Percentiles rank a stretch among this genome's conserved stretches.
Evolutionary conservation across 805 yeast genomes (phyloP).

Genomic region (Pichia exigua): DNA sequence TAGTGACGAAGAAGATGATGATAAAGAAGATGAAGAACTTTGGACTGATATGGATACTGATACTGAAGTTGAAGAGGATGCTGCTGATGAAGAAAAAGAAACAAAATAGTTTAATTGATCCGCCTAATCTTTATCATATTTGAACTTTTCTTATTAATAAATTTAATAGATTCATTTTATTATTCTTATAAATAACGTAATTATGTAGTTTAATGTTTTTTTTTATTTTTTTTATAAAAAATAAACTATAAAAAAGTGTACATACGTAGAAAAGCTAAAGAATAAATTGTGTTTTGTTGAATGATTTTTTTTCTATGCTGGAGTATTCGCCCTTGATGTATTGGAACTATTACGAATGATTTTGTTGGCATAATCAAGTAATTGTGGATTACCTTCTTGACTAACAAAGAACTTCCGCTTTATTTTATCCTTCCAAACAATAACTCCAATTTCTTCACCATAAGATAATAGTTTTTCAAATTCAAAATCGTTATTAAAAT

Average conservation of each 20-base stretch:
- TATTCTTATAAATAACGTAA: neutral
- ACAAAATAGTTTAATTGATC: neutral
- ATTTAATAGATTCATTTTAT: neutral
- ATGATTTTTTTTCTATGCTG: neutral
- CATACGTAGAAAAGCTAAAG: neutral
- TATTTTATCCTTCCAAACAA: conserved; percentile 74
- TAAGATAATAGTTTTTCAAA: conserved; percentile 64
- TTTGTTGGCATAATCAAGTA: conserved; percentile 85
- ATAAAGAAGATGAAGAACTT: conserved; percentile 21
- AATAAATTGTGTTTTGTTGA: neutral
- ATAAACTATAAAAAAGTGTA: neutral
- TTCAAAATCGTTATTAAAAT: conserved; percentile 71
- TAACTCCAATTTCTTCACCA: conserved; percentile 86
- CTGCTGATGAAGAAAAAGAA: conserved; percentile 2
- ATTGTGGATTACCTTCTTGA: conserved; percentile 76
- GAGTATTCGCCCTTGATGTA: conserved; percentile 9
- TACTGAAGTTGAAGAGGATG: conserved; percentile 48
- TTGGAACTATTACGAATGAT: conserved; percentile 27
- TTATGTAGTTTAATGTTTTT: neutral
- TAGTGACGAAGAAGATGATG: conserved; percentile 19
- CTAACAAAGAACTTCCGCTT: conserved; percentile 78
- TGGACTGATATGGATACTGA: conserved; percentile 55
- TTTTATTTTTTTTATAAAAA: neutral
- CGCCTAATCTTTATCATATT: too few relatives aligned
- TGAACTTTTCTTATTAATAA: neutral